Conservation (phyloP, 441 rosid species). For the Biscutella auriculata region DNA sequence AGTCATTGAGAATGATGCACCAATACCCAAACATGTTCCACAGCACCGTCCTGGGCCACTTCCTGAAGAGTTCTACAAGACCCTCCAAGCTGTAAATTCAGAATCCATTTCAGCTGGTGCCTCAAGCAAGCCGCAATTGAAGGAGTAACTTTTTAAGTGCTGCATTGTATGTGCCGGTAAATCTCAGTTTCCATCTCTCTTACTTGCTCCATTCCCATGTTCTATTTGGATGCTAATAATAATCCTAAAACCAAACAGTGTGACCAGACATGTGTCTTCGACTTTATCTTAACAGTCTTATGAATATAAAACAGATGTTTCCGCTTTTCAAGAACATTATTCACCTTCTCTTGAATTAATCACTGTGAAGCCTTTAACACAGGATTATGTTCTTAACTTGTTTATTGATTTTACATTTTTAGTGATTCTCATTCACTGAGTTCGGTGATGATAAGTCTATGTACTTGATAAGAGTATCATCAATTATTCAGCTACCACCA, state of each 20-base stretch:
- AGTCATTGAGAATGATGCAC: slow-evolving; percentile 72
- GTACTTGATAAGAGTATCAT: too few species aligned
- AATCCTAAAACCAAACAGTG: not conserved
- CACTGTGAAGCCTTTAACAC: too few species aligned
- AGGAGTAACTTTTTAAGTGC: slow-evolving; percentile 25
- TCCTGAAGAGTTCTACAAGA: slow-evolving; percentile 70
- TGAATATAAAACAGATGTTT: too few species aligned
- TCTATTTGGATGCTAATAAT: not conserved
- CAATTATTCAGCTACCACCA: too few species aligned
- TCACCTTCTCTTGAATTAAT: too few species aligned
- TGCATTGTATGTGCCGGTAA: not conserved
- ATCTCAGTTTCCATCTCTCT: not conserved
- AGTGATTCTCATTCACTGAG: too few species aligned
- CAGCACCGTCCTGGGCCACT: slow-evolving; percentile 82
- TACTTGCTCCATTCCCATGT: not conserved
- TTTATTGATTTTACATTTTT: too few species aligned
- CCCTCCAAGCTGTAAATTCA: slow-evolving; percentile 38
- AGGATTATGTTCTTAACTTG: too few species aligned
- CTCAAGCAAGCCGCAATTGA: slow-evolving; percentile 32
- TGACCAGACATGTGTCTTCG: not conserved
- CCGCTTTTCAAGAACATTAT: too few species aligned
- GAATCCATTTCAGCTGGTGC: slow-evolving; percentile 28
- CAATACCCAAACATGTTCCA: slow-evolving; percentile 66
- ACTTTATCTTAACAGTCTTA: not conserved
- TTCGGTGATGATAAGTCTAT: too few species aligned